phyloP scores from a whole-genome alignment of 306 rosid species.

The Oemleria cerasiformis region DNA sequence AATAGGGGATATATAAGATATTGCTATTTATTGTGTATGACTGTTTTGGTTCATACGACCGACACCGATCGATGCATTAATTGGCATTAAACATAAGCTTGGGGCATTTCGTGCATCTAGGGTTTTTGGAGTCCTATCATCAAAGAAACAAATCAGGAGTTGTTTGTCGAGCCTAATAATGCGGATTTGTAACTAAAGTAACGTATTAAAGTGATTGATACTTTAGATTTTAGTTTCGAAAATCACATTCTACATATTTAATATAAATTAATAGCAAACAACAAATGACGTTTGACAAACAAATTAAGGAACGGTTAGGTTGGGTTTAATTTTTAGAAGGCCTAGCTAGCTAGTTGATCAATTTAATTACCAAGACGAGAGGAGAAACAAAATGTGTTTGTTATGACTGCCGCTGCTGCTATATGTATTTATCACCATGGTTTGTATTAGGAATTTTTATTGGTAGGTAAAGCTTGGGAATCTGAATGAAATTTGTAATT shows the following conservation, averaged over 20 bases:
- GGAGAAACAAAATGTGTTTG: not conserved
- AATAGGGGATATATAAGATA: not conserved
- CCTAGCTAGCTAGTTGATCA: too few species aligned
- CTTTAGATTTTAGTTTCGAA: too few species aligned
- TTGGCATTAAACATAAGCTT: not conserved
- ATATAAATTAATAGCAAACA: too few species aligned
- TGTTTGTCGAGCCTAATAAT: too few species aligned
- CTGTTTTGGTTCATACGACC: conserved; percentile 1
- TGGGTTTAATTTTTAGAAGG: not conserved
- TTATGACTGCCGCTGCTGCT: conserved; percentile 8
- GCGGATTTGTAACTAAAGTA: too few species aligned
- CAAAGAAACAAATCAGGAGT: too few species aligned
- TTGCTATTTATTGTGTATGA: not conserved
- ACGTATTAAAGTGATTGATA: too few species aligned
- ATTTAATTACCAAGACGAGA: not conserved
- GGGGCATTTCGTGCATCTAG: not conserved
- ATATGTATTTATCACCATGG: conserved; percentile 19
- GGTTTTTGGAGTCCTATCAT: not conserved
- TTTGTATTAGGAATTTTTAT: conserved; percentile 18
- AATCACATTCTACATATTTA: too few species aligned
- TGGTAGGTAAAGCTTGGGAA: conserved; percentile 27
- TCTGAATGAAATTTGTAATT: conserved; percentile 10
- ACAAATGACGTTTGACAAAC: too few species aligned
- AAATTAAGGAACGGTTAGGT: too few species aligned
- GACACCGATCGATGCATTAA: not conserved